Base-by-base conservation (phyloP, 768 basidiomycete genomes). In the Mycena venus region DNA sequence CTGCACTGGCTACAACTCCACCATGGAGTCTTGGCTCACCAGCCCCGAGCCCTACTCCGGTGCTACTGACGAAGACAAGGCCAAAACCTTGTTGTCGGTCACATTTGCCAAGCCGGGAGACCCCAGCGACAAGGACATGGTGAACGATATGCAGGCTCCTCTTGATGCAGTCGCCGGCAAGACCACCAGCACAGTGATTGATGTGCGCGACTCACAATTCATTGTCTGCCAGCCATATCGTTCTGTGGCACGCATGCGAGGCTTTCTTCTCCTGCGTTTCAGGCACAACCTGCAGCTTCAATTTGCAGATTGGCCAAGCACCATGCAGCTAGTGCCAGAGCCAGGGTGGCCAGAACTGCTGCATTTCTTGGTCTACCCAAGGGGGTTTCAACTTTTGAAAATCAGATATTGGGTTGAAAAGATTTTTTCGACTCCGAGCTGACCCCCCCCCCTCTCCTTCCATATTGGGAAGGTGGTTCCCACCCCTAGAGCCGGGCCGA, bases 21-120 rank as follows among this genome's bases (percentile, higher is more conserved):
- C 59, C 59, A 61, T 61, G 59, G 59, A 61, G 59, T 61, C 59
- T 15, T 61, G 59, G 59, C 59, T 61, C 59, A 61, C 59, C 17
- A 61, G 59, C 59, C 36, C 38, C 59, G 59, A 61, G 4, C 59
- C 59, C 34, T 19, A 61, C 59, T 61, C 59, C 59, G 59, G 32
- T n/a, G 34, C 36, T 23, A 61, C 36, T n/a, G n/a, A n/a, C n/a
- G n/a, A n/a, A n/a, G n/a, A n/a, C n/a, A n/a, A n/a, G n/a, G n/a
- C n/a, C n/a, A 34, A 38, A 23, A 34, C 59, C 38, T 40, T 61
- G 34, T 36, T 23, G 34, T 61, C 59, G 34, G 59, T 61, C 59
- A 34, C 59, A 8, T 61, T 36, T 34, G 59, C 59, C 34, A 61
- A 61, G 59, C 59, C 59, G 59, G 36, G n/a, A 32, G 38, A 61